Evolutionary conservation across 805 yeast genomes (phyloP), one percentile per base, ranked within the genome.

Genomic region (Sugiyamaella qingdaonensis): DNA sequence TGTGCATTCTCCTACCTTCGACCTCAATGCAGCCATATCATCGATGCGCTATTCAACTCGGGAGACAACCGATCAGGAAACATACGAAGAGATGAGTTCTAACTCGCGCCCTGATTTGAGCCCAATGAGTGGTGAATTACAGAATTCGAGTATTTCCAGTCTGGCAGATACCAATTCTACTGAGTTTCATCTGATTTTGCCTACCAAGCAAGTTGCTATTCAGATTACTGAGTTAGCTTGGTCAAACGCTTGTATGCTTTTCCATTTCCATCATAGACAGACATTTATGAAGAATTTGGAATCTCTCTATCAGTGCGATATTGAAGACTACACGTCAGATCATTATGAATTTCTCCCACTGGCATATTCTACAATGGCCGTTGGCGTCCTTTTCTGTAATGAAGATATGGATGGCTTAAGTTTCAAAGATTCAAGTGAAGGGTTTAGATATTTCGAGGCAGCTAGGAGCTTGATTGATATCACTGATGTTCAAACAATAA

Each of bases 181-280:
- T 5, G 90, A 83, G 60, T 77, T 86, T 57, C 81, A 76, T 56
- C 76, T 85, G 55, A 79, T 86, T 10, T 69, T 89, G 33, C 97
- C 97, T 0, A 79, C 90, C 1, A 83, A 86, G 62, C 84, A 81
- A 32, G 77, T 78, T 24, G 91, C 96, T 0, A 67, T 87, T 34
- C 80, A 80, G 58, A 73, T 89, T 55, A 82, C 89, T 16, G 79
- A 81, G 54, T 79, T 84, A 44, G 85, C 90, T 0, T 89, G 96
- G 94, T 80, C 82, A 56, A 81, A 84, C 59, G 95, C 95, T 0
- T 88, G 95, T 68, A 89, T 88, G 2, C 73, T 89, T 47, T 87
- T 89, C 65, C 74, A 95, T 51, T 89, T 90, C 66, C 86, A 87
- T 65, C 96, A 89, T 64, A 71, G 96, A 32, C 96, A 95, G 0